A percentile compares a stretch with the other conserved stretches of the same genome.
phyloP scores from a whole-genome alignment of 2,329 filamentous ascomycete species.

The Acrodontium crateriforme region DNA sequence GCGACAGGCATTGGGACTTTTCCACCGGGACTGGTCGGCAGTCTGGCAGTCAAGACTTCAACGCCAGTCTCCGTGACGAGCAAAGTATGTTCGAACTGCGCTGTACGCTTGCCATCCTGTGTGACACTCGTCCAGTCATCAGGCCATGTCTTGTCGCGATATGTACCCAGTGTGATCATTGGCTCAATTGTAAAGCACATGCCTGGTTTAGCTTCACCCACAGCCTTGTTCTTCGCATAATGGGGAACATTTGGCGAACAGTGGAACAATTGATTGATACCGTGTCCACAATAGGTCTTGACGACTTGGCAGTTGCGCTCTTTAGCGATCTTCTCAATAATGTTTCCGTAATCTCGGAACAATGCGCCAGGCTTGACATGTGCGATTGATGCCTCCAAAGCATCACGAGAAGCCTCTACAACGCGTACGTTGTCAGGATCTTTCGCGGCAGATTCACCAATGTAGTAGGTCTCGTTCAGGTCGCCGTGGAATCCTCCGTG shows the following conservation, averaged over 20 bases:
- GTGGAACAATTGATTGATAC: conserved; percentile 89
- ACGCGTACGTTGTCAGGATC: conserved; percentile 81
- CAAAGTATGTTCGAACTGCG: conserved; percentile 85
- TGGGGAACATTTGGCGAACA: conserved; percentile 88
- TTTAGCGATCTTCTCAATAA: conserved; percentile 93
- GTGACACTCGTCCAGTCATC: conserved; percentile 98
- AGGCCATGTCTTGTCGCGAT: conserved; percentile 90
- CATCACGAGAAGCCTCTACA: conserved; percentile 79
- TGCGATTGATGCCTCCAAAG: conserved; percentile 78
- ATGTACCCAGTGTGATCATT: conserved; percentile 88
- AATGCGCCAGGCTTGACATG: conserved; percentile 85
- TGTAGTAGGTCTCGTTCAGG: conserved; percentile 97
- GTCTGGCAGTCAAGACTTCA: conserved; percentile 64
- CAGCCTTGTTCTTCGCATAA: conserved; percentile 96
- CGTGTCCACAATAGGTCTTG: conserved; percentile 91
- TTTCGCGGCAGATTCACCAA: conserved; percentile 72
- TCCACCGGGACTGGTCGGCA: conserved; percentile 61
- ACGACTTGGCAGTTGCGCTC: conserved; percentile 74
- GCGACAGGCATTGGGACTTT: conserved; percentile 16
- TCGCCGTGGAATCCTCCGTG: conserved; percentile 93
- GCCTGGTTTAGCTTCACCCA: conserved; percentile 82
- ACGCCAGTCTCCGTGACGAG: conserved; percentile 72
- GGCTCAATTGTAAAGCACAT: conserved; percentile 99
- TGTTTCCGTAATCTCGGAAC: conserved; percentile 84
- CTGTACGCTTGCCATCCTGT: conserved; percentile 73